Percentiles rank a stretch among this genome's conserved stretches.
These are phyloP conservation scores for Fusarium sp. DNA, from an alignment of 2,329 filamentous ascomycete species.

Conservation along the genomic window DNA sequence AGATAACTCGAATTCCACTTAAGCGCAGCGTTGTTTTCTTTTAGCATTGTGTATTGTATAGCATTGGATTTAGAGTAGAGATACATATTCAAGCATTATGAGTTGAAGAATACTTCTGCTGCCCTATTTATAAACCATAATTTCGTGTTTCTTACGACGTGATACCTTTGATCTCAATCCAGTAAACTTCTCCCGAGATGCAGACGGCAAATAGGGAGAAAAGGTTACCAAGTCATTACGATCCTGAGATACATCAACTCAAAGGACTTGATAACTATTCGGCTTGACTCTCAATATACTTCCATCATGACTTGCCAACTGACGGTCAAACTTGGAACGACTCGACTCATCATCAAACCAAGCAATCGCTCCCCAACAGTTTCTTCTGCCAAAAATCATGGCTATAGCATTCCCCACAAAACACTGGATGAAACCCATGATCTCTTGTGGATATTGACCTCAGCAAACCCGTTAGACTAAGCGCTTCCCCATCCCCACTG, in stretches of 20 bases:
- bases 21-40: background rate
- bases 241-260: too few species aligned
- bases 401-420: background rate
- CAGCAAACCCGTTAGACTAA: background rate
- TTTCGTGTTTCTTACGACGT: too few species aligned
- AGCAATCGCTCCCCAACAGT: too few species aligned
- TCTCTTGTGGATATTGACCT: background rate
- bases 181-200: too few species aligned
- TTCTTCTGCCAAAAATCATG: background rate
- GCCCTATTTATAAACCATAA: background rate
- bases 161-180: too few species aligned
- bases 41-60: background rate
- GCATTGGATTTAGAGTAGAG: constrained; percentile 1
- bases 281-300: background rate
- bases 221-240: fast-evolving
- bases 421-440: background rate
- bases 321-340: background rate
- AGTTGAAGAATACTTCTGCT: constrained; percentile 2
- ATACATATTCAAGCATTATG: background rate
- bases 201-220: too few species aligned
- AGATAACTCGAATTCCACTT: constrained; percentile 52
- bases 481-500: background rate
- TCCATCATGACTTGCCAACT: too few species aligned
- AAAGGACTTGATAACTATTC: background rate
- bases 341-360: background rate